Evolutionary conservation across 441 rosid genomes (phyloP), one percentile per base, ranked within the genome.

Genomic region (Melastoma candidum): DNA sequence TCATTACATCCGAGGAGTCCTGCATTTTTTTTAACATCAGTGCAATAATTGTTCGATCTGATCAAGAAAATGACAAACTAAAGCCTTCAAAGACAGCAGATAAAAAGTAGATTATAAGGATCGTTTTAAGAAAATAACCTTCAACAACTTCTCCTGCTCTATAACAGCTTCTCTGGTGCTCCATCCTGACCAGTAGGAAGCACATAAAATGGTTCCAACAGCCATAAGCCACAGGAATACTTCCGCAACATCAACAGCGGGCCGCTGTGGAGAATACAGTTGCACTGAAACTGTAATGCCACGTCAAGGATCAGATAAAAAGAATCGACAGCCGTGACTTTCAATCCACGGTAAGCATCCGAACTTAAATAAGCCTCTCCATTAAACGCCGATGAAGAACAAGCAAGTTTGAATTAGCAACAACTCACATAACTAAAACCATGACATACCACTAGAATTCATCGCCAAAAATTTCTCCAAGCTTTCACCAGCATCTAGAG

Each of bases 211-310:
- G 54, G 83, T 77, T 60, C 81, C 79, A 29, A 77, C 81, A 47
- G 86, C 86, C 83, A 80, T 80, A 66, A 80, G 86, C 86, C 86
- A 80, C 11, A 80, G 68, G 61, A 80, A 80, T 54, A 80, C 83
- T 72, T 80, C 86, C 39, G 86, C 86, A 46, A 80, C 78, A 45
- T 80, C 86, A 61, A 80, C 83, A 36, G 70, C 59, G 27, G 86
- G 83, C 44, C 86, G 86, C 53, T 48, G 68, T 4, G 86, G 86
- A 13, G 86, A 80, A 71, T 77, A 80, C 49, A 80, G 61, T 68
- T 73, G 79, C 60, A 80, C 71, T 27, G 77, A 61, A 64, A 80
- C 86, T 80, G 79, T 64, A 58, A 69, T 44, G 36, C 41, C 41
- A 36, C 41, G 8, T 36, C 60, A 57, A 9, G 53, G 51, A 5